Conservation (phyloP, 257 asterid genomes). For the Verbascum thapsus region DNA sequence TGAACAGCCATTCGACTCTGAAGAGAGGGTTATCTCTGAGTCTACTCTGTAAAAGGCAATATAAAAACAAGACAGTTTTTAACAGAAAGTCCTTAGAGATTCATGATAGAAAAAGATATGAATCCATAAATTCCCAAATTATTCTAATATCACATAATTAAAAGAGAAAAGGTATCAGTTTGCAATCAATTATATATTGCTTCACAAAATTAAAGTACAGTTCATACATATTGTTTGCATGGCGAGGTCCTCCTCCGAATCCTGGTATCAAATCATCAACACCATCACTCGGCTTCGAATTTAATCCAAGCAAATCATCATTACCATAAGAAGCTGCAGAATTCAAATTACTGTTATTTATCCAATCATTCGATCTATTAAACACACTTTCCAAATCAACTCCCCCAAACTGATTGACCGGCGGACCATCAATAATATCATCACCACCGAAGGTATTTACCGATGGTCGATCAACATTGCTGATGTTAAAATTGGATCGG, state of each 20-base stretch:
- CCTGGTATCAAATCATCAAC: constrained; percentile 62
- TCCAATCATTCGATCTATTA: constrained; percentile 36
- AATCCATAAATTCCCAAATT: not conserved
- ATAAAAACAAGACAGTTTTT: constrained; percentile 7
- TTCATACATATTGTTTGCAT: constrained; percentile 39
- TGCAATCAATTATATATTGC: not conserved
- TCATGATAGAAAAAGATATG: not conserved
- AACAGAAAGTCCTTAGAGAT: not conserved
- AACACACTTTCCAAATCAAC: constrained; percentile 62
- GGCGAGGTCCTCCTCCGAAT: constrained; percentile 49
- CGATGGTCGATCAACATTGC: constrained; percentile 28
- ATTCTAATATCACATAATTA: not conserved
- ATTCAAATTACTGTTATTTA: constrained; percentile 15
- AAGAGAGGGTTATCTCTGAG: no score
- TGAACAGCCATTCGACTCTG: no score
- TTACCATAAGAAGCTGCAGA: constrained; percentile 33
- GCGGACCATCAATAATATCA: constrained; percentile 57
- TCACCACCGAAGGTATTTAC: constrained; percentile 38
- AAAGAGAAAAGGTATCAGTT: not conserved
- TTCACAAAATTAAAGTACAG: constrained; percentile 26
- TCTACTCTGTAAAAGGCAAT: constrained; percentile 37
- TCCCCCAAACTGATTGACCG: constrained; percentile 39
- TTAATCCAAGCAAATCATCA: constrained; percentile 49
- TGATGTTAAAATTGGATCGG: constrained; percentile 33
- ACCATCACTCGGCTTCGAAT: constrained; percentile 33